These are phyloP conservation scores for Myriosclerotinia duriaeana DNA, from an alignment of 2,329 filamentous ascomycete genomes.

Conservation along the genomic window DNA sequence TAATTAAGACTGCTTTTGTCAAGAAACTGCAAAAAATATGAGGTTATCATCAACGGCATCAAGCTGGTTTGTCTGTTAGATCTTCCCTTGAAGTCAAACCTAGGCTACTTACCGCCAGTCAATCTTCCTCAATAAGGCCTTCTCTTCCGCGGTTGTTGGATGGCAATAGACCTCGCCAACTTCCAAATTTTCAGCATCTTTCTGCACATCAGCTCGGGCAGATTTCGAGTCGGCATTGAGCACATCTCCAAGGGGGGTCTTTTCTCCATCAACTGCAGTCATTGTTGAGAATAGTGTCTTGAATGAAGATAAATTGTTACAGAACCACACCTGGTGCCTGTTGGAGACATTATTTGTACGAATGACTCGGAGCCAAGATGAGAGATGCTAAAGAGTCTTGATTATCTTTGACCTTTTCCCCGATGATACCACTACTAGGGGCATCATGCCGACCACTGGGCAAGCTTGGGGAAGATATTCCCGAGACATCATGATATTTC, in stretches of 20 bases:
- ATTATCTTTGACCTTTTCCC: constrained; percentile 3
- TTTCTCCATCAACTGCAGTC: neutral
- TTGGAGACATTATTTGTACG: neutral
- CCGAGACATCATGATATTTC: constrained; percentile 1
- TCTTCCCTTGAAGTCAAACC: neutral
- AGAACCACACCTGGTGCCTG: neutral
- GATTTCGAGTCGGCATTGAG: neutral
- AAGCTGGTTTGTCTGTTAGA: neutral
- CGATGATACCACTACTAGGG: neutral
- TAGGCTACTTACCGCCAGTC: neutral
- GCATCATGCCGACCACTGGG: neutral
- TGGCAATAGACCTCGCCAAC: neutral
- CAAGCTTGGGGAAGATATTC: constrained; percentile 2
- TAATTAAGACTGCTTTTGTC: constrained; percentile 22
- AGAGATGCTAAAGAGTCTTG: neutral
- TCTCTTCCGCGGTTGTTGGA: neutral
- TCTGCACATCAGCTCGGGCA: neutral
- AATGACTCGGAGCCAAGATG: neutral
- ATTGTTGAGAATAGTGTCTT: neutral
- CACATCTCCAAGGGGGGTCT: neutral
- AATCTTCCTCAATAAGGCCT: constrained; percentile 8
- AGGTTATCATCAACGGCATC: constrained; percentile 15
- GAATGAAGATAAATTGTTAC: neutral
- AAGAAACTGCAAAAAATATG: constrained; percentile 18
- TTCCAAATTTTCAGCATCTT: neutral